Evolutionary conservation across 208 protist species (phyloP).

Genomic region (Trypanosoma platydactyli): DNA sequence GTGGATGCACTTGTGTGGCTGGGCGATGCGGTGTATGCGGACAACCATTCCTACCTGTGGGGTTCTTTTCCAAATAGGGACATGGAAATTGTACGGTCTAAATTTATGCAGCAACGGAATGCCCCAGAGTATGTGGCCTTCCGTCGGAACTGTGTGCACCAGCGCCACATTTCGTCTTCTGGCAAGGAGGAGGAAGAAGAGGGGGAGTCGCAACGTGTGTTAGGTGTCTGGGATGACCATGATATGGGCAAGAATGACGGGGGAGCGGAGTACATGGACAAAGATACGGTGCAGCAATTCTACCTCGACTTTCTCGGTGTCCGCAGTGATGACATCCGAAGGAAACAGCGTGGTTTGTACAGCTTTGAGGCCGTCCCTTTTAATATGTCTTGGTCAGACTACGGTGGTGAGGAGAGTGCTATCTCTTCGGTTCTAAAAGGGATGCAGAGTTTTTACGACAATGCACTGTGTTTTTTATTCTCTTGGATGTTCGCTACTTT

Average conservation of each 20-base stretch:
- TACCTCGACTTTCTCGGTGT: constrained; percentile 81
- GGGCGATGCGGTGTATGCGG: constrained; percentile 84
- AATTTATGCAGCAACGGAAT: constrained; percentile 60
- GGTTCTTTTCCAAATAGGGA: constrained; percentile 28
- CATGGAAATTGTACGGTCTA: constrained; percentile 44
- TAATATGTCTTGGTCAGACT: constrained; percentile 25
- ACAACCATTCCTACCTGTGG: constrained; percentile 37
- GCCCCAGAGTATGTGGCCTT: constrained; percentile 63
- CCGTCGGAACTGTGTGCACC: constrained; percentile 45
- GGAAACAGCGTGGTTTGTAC: constrained; percentile 70
- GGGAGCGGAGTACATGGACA: constrained; percentile 58
- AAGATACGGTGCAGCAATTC: constrained; percentile 57
- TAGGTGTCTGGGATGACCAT: constrained; percentile 90
- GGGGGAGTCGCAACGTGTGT: constrained; percentile 36
- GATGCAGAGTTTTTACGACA: constrained; percentile 41
- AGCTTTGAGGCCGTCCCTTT: constrained; percentile 53
- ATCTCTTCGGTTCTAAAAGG: no score
- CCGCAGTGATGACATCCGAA: constrained; percentile 35
- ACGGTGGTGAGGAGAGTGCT: no score
- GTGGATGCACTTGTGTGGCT: constrained; percentile 79
- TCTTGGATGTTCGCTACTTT: constrained; percentile 86
- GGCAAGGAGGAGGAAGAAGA: background rate
- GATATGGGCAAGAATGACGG: constrained; percentile 89
- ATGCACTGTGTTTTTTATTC: constrained; percentile 61
- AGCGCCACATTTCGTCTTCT: background rate